Evolutionary conservation across 257 asterid species (phyloP), one percentile per base, ranked within the genome.

Genomic region (Linaria vulgaris): DNA sequence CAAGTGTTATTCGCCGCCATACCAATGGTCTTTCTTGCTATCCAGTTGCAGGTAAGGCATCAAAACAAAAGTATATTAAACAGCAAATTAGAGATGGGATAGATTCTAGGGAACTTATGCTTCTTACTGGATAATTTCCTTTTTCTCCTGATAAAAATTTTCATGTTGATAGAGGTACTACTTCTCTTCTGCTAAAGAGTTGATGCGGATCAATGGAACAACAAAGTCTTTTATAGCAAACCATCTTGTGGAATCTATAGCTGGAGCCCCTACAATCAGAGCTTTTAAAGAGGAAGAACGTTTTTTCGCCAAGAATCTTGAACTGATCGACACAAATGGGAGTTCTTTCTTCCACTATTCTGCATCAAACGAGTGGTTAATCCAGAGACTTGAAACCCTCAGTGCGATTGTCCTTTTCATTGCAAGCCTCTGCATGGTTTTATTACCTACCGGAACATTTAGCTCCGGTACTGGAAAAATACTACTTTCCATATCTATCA

Each of bases 141-240:
- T 56, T 48, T 11, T 34, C 25, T 39, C 67, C 65, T 77, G 63
- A 69, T 52, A n/a, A 20, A 22, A 59, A 53, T 52, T 67, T 15
- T 59, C 47, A 57, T 43, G 30, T 59, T 9, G 45, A 53, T 87
- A 92, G 99, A 82, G 68, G 72, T 94, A 94, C 78, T 94, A 94
- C 70, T 90, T 63, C 71, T 72, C 90, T 25, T 83, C 97, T n/a
- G 99, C 97, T 9, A 87, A 87, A 78, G 95, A 84, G 72, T 61
- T 90, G 69, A 94, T 94, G 99, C 81, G 99, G 68, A 81, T 94
- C 47, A 94, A 90, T 17, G 99, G 99, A 43, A 94, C 99, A 14
- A 87, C 99, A 50, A 94, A 90, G 73, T 94, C 99, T 34, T 82
- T 79, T 48, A 84, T 94, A 44, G 97, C 96, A 24, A 94, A 90